phyloP scores from a whole-genome alignment of 208 protist genomes.

The Crithidia acanthocephali region DNA sequence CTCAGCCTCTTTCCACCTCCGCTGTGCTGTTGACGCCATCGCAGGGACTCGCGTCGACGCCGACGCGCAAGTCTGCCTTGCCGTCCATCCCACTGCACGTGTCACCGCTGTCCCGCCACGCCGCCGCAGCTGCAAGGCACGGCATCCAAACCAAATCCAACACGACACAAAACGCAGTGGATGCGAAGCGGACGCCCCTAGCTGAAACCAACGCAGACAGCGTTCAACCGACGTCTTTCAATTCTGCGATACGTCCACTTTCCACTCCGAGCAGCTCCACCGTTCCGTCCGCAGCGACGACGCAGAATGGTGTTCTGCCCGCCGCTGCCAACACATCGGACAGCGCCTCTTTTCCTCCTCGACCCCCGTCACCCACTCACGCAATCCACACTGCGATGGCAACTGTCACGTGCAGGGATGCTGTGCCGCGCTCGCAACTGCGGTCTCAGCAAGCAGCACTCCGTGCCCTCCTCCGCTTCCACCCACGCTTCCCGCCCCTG shows the following conservation, averaged over 20 bases:
- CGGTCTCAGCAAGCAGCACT: constrained; percentile 22
- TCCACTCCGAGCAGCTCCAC: no score
- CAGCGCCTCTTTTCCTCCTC: neutral
- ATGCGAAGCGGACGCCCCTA: neutral
- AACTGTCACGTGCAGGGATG: no score
- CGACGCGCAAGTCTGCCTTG: neutral
- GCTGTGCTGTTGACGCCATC: neutral
- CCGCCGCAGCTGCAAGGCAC: neutral
- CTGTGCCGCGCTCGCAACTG: constrained; percentile 18
- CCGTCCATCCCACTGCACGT: constrained; percentile 26
- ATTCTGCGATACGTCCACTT: neutral
- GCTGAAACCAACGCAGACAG: neutral
- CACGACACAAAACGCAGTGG: neutral
- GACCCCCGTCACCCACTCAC: neutral
- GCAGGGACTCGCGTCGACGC: neutral
- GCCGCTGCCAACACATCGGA: neutral
- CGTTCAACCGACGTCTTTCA: neutral
- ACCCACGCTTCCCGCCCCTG: constrained; percentile 31
- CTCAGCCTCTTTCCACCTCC: neutral
- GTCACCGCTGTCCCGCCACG: constrained; percentile 12
- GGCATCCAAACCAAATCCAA: neutral
- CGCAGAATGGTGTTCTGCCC: neutral
- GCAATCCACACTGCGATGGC: no score
- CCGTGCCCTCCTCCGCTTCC: constrained; percentile 27
- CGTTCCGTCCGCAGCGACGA: neutral